Conservation (phyloP, 202 grass and related monocot species). For the Eragrostis tef region DNA sequence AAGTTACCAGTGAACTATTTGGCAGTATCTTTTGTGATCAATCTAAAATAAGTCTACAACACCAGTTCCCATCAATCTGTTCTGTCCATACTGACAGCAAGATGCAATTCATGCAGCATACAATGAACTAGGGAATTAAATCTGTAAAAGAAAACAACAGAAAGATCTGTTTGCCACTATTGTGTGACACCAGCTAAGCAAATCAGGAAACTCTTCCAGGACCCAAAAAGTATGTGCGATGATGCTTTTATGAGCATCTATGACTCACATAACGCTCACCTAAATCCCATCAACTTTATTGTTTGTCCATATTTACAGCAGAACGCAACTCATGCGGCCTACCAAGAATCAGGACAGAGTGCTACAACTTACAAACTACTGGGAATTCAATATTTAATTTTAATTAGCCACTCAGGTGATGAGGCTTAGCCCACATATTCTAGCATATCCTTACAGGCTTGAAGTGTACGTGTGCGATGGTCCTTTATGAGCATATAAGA, state of each 20-base stretch:
- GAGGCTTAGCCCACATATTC: neutral
- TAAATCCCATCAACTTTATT: slow-evolving; percentile 46
- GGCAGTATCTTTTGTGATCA: neutral
- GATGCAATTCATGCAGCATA: slow-evolving; percentile 23
- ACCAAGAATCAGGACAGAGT: slow-evolving; percentile 57
- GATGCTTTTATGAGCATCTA: slow-evolving; percentile 40
- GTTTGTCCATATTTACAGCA: slow-evolving; percentile 57
- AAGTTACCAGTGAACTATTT: neutral
- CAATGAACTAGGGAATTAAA: slow-evolving; percentile 31
- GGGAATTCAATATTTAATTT: neutral
- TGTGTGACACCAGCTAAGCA: neutral
- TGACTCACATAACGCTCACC: slow-evolving; percentile 40
- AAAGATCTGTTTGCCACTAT: neutral
- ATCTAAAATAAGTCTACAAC: neutral
- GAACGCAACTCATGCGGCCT: slow-evolving; percentile 37
- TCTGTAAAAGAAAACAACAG: neutral
- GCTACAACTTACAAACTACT: neutral
- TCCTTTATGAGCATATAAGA: slow-evolving; percentile 45
- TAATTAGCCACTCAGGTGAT: neutral
- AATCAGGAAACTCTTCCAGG: slow-evolving; percentile 4
- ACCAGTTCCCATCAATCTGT: slow-evolving; percentile 20
- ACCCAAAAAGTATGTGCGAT: slow-evolving; percentile 27
- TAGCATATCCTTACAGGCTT: neutral
- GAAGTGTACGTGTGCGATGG: slow-evolving; percentile 32
- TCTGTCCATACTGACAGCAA: slow-evolving; percentile 29